Evolutionary conservation across 768 basidiomycete genomes (phyloP), one percentile per base, ranked within the genome.

Genomic region (Clathrus columnatus): DNA sequence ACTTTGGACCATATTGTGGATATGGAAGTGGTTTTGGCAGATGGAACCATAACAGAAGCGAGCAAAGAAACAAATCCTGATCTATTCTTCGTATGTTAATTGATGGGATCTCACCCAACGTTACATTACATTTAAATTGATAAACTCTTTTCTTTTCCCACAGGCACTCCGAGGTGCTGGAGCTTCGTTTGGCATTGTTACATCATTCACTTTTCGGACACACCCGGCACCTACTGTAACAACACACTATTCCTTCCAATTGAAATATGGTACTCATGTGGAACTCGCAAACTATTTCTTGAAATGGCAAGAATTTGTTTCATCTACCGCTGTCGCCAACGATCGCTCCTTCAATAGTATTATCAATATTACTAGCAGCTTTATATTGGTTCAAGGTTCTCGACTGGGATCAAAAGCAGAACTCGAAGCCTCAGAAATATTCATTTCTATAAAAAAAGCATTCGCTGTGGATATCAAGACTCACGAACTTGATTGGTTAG

Each of bases 111-210:
- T 10, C 5, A n/a, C 8, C 29, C 27, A 36, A n/a, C 11, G 36
- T n/a, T 36, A 36, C 11, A n/a, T n/a, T n/a, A n/a, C n/a, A n/a
- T n/a, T n/a, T n/a, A n/a, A n/a, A n/a, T n/a, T 6, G 14, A 20
- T n/a, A n/a, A n/a, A n/a, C n/a, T n/a, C n/a, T n/a, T n/a, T n/a
- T n/a, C n/a, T n/a, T 26, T 24, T n/a, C 47, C 26, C 48, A n/a
- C n/a, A n/a, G 68, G 68, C 65, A 1, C 54, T 68, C 8, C 62
- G 65, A 45, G 67, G 69, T 16, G 65, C 67, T 1, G 68, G 61
- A 1, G 64, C 68, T 5, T 64, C 63, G 1, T 70, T 63, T 36
- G 68, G 62, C 18, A 64, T 71, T 59, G 55, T 67, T 27, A 68
- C 67, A 23, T 57, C 59, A 20, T 69, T 62, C 47, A 59, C 62